phyloP scores from a whole-genome alignment of 768 basidiomycete genomes.

The Dentipellis fragilis region DNA sequence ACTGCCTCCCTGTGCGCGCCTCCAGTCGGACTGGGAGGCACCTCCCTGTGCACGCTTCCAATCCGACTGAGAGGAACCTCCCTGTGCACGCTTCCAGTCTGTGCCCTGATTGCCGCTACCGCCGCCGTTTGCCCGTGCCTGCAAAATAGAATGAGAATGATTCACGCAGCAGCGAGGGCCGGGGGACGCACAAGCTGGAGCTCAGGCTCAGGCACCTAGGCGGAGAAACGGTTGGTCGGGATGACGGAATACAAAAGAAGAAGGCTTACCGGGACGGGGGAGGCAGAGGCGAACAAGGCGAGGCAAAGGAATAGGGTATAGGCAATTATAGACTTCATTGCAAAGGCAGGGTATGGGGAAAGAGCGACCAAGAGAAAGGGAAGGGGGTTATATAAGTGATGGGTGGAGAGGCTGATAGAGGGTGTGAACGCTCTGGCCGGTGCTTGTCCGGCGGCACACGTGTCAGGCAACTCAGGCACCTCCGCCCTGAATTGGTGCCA shows the following conservation, averaged over 20 bases:
- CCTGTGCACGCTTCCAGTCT: too few species aligned
- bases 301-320: constrained; percentile 6
- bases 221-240: background rate
- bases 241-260: constrained; percentile 5
- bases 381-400: background rate
- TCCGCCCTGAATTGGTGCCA: background rate
- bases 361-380: background rate
- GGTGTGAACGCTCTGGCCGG: background rate
- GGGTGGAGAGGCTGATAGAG: background rate
- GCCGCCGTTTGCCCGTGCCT: constrained; percentile 6
- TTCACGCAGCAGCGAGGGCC: background rate
- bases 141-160: background rate
- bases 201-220: background rate
- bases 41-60: constrained; percentile 14
- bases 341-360: background rate
- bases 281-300: constrained; percentile 15
- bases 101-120: constrained; percentile 8
- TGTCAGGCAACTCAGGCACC: constrained; percentile 2
- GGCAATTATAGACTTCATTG: constrained; percentile 13
- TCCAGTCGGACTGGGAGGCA: too few species aligned
- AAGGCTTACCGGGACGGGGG: constrained; percentile 16
- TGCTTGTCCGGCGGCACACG: constrained; percentile 2
- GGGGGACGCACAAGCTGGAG: background rate
- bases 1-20: too few species aligned
- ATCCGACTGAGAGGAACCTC: constrained; percentile 8